Percentiles rank a stretch among this genome's conserved stretches.
These are phyloP conservation scores for Solanum corneliomulleri DNA, from an alignment of 257 asterid genomes.

Conservation along the genomic window DNA sequence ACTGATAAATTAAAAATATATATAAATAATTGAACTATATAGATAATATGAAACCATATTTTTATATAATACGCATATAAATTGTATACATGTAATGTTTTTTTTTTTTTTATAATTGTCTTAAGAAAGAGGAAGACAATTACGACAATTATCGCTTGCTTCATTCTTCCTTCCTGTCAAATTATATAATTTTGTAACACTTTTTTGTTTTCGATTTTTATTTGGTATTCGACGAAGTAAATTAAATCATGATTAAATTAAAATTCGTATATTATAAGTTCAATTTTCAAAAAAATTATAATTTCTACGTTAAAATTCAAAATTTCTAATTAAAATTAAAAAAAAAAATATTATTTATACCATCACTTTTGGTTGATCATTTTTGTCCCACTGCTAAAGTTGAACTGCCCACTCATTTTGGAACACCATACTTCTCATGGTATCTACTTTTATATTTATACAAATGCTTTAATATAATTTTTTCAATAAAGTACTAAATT, in stretches of 20 bases:
- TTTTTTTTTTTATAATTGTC: not conserved
- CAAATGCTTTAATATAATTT: not conserved
- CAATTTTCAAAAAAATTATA: not conserved
- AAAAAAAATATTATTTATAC: not conserved
- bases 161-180: slow-evolving; percentile 7
- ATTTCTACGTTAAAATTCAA: fast-evolving
- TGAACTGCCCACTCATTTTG: not conserved
- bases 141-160: not conserved
- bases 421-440: not conserved
- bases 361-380: not conserved
- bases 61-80: too few relatives aligned
- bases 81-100: not conserved
- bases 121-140: not conserved
- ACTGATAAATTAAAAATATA: not conserved
- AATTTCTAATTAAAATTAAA: not conserved
- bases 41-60: not conserved
- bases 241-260: too few relatives aligned
- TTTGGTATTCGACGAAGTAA: not conserved
- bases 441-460: not conserved
- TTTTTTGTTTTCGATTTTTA: not conserved
- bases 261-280: not conserved
- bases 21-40: not conserved
- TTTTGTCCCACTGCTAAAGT: not conserved
- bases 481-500: not conserved
- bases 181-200: not conserved